Base-by-base conservation (phyloP, 495 filamentous ascomycete species). In the Gamarada debralockiae region DNA sequence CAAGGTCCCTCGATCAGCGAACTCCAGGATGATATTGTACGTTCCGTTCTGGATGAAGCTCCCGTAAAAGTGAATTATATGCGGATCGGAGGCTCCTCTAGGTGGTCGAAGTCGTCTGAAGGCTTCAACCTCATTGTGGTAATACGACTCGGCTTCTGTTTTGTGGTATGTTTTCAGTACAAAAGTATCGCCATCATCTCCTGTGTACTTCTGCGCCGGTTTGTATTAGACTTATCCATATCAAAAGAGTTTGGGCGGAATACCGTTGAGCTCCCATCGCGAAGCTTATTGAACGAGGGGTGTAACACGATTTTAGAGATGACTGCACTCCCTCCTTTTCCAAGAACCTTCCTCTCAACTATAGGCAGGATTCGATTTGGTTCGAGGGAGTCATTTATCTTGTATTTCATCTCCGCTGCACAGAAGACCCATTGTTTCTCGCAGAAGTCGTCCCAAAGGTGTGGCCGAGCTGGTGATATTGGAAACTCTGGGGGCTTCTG, bases 1-100 rank as follows among this genome's bases (percentile, higher is more conserved):
- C 17, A 78, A 57, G 12, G 64, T 67, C 8, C 73, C 74, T 31
- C 56, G 46, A 47, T 76, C 68, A 1, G 68, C 73, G 56, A 67
- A 75, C 52, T 77, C 74, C 2, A 79, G 59, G 22, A 79, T 57
- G 0, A 78, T 54, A 49, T 73, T 69, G 49, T 62, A 73, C 0
- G 57, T 63, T 3, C 48, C 64, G 20, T 62, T 52, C 15, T 73
- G 65, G 36, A 59, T 65, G 52, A 68, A 77, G 24, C 63, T 67
- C 1, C 73, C 74, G 49, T 71, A 72, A 48, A 69, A 77, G 2
- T 45, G 61, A n/a, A 75, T 68, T 21, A 78, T 60, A 41, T 69
- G 64, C 23, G 58, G 48, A 1, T 37, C 47, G 5, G 27, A 29
- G 10, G 10, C 4, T 29, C 27, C 27, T 10, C 10, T 39, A 39